A percentile compares a stretch with the other conserved stretches of the same genome.
Evolutionary conservation across 73 alveolate species (phyloP).

Genomic region (Stentor roeselii): DNA sequence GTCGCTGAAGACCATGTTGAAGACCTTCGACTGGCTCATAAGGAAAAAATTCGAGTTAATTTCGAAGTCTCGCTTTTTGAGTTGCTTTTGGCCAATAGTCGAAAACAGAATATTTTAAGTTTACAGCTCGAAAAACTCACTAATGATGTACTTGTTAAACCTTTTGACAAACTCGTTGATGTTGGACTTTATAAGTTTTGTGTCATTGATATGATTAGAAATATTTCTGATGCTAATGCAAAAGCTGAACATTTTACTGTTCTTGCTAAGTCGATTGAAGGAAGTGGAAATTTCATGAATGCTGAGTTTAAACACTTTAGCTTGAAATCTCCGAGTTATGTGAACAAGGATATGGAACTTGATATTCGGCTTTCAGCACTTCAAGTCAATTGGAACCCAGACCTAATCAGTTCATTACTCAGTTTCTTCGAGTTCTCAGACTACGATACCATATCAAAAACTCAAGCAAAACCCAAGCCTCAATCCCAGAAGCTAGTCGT

Average conservation of each 20-base stretch:
- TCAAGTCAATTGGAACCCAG: conserved; percentile 14
- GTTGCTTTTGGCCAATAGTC: not conserved
- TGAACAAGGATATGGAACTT: not conserved
- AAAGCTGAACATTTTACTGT: conserved; percentile 12
- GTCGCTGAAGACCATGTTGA: not conserved
- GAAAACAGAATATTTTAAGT: not conserved
- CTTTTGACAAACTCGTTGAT: not conserved
- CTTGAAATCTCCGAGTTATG: not conserved
- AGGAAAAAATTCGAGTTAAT: not conserved
- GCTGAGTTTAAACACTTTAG: not conserved
- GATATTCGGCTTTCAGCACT: not conserved
- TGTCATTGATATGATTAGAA: conserved; percentile 4
- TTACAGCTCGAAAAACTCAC: not conserved
- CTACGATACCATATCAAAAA: not conserved
- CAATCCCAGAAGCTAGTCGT: not conserved
- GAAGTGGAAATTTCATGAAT: not conserved
- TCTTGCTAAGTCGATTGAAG: not conserved
- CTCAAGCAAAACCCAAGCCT: conserved; percentile 11
- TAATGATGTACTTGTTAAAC: not conserved
- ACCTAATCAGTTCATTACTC: not conserved
- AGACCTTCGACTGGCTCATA: not conserved
- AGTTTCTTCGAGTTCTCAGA: not conserved
- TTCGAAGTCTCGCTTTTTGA: not conserved
- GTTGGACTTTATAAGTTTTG: not conserved
- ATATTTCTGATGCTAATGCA: too few relatives aligned